A percentile compares a stretch with the other conserved stretches of the same genome.
phyloP scores from a whole-genome alignment of 345 rosid species.

The Lumnitzera littorea region DNA sequence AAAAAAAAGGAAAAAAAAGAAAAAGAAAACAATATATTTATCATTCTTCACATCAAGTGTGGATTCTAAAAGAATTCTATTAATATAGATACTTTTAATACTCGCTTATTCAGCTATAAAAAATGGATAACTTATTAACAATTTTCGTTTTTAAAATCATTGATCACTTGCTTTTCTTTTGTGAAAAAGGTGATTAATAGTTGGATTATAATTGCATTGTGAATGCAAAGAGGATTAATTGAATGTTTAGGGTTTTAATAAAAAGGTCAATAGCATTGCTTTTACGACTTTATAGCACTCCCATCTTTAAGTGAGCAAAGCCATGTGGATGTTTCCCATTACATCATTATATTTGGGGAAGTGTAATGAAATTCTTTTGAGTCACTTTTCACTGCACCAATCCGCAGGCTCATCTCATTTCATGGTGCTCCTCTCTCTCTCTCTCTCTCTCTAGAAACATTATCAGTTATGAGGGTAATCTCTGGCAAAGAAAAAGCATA shows the following conservation, averaged over 20 bases:
- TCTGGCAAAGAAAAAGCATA: too few species aligned
- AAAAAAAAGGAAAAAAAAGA: too few species aligned
- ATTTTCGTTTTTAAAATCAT: background rate
- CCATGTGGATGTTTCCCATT: conserved; percentile 5
- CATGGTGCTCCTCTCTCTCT: too few species aligned
- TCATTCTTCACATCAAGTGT: too few species aligned
- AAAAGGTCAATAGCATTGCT: background rate
- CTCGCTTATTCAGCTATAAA: too few species aligned
- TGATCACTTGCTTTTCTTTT: background rate
- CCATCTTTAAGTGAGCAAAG: conserved; percentile 27
- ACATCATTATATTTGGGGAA: conserved; percentile 20
- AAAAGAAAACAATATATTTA: too few species aligned
- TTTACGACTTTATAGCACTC: background rate
- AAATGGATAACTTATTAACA: too few species aligned
- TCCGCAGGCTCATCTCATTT: conserved; percentile 19
- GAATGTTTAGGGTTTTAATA: background rate
- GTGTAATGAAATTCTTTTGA: conserved; percentile 12
- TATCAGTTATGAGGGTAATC: too few species aligned
- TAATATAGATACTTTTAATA: too few species aligned
- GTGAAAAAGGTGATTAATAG: conserved; percentile 11
- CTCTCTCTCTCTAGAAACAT: too few species aligned
- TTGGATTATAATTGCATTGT: conserved; percentile 14
- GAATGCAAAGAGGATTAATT: conserved; percentile 4
- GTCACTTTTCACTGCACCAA: conserved; percentile 24
- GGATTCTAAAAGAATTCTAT: too few species aligned